Percentiles rank a stretch among this genome's conserved stretches.
Conservation (phyloP, 2,329 filamentous ascomycete genomes). For the Aspergillus quadricinctus region DNA sequence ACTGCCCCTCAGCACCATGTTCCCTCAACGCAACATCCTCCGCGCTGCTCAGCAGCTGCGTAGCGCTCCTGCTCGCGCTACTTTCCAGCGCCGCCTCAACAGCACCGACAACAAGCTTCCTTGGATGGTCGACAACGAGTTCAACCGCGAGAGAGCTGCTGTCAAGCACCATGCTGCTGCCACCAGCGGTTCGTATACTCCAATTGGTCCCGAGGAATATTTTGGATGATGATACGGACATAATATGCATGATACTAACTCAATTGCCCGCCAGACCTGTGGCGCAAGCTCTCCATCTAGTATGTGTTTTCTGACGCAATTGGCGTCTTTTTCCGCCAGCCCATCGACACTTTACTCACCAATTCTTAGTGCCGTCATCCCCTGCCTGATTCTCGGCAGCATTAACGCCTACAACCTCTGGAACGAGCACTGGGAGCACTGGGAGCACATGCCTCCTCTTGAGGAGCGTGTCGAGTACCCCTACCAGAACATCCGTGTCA, state of each 20-base stretch:
- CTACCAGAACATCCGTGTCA: constrained; percentile 96
- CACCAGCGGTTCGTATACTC: constrained; percentile 67
- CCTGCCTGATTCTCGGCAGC: constrained; percentile 64
- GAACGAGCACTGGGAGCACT: constrained; percentile 97
- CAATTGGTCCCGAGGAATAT: constrained; percentile 6
- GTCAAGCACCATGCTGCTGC: constrained; percentile 85
- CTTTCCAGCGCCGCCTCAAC: constrained; percentile 67
- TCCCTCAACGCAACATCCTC: constrained; percentile 58
- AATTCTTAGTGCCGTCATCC: constrained; percentile 63
- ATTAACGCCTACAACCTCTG: constrained; percentile 88
- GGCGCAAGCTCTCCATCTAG: constrained; percentile 95
- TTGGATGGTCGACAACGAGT: constrained; percentile 75
- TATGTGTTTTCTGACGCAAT: constrained; percentile 50
- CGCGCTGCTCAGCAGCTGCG: constrained; percentile 60
- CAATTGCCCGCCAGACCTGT: constrained; percentile 62
- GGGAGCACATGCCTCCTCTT: constrained; percentile 74
- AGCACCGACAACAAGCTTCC: constrained; percentile 56
- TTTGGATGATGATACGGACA: background rate
- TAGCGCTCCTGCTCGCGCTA: constrained; percentile 50
- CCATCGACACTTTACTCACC: constrained; percentile 12
- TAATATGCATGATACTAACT: constrained; percentile 18
- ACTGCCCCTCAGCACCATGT: constrained; percentile 50
- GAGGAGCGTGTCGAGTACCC: constrained; percentile 91
- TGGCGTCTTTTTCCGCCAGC: background rate
- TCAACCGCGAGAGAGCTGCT: constrained; percentile 85